phyloP scores from a whole-genome alignment of 768 basidiomycete genomes.

The Mycena venus region DNA sequence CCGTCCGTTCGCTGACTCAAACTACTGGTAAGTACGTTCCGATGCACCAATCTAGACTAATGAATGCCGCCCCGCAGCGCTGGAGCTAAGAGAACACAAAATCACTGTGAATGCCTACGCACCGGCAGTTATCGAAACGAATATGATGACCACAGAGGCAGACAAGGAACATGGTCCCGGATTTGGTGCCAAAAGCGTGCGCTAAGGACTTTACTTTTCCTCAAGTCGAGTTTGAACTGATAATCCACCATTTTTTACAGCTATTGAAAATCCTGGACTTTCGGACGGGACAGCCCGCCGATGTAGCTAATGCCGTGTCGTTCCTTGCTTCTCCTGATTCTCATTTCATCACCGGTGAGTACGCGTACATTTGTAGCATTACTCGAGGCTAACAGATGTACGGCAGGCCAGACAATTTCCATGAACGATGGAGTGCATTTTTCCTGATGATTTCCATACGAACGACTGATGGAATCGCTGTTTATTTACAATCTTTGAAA shows the following conservation, averaged over 20 bases:
- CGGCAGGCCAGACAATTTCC: conserved; percentile 17
- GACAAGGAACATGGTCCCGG: conserved; percentile 9
- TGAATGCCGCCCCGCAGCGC: conserved; percentile 30
- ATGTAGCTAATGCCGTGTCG: conserved; percentile 38
- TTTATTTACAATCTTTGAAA: no score
- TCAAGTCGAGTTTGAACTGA: background rate
- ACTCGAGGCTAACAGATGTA: background rate
- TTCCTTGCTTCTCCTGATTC: conserved; percentile 44
- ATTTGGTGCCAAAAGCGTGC: background rate
- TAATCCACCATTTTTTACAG: background rate
- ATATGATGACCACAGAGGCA: conserved; percentile 33
- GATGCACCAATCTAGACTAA: background rate
- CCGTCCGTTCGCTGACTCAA: conserved; percentile 57
- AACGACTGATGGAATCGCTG: no score
- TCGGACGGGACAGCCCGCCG: conserved; percentile 28
- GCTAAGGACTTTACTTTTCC: background rate
- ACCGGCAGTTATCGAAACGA: conserved; percentile 48
- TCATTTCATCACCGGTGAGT: conserved; percentile 41
- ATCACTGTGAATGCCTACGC: conserved; percentile 58
- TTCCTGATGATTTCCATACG: background rate
- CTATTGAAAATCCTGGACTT: conserved; percentile 6
- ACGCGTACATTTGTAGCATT: background rate
- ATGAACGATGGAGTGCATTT: conserved; percentile 22
- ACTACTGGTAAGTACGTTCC: conserved; percentile 43
- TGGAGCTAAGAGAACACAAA: conserved; percentile 46